These are phyloP conservation scores for Geotrichum carabidarum DNA, from an alignment of 1,139 yeast genomes.

Conservation along the genomic window DNA sequence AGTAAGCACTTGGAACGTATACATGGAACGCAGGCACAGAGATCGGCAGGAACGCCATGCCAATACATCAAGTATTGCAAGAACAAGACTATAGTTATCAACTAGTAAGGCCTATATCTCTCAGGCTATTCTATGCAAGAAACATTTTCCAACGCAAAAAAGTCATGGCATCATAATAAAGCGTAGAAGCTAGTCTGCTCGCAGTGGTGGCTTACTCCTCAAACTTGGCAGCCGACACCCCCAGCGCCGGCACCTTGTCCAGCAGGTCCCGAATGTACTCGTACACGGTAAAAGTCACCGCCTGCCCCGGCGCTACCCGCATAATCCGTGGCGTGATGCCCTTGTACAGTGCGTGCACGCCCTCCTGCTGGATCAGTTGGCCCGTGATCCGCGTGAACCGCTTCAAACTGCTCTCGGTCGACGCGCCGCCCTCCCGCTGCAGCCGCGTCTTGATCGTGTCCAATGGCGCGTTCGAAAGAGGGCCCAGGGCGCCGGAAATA, in stretches of 20 bases:
- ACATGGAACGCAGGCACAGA: no score
- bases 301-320: slow-evolving; percentile 99
- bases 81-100: no score
- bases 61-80: no score
- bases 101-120: no score
- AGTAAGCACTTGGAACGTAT: no score
- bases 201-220: slow-evolving; percentile 31
- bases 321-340: slow-evolving; percentile 98
- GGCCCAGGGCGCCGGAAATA: slow-evolving; percentile 94
- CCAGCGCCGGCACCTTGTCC: slow-evolving; percentile 45
- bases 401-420: slow-evolving; percentile 65
- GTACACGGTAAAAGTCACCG: slow-evolving; percentile 94
- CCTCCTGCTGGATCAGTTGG: slow-evolving; percentile 84
- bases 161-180: no score
- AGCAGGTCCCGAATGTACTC: slow-evolving; percentile 75
- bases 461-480: slow-evolving; percentile 93
- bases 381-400: slow-evolving; percentile 77
- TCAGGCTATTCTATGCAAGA: no score
- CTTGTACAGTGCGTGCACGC: slow-evolving; percentile 79
- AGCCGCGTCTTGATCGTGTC: slow-evolving; percentile 96
- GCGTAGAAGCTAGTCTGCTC: no score
- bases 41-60: no score
- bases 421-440: slow-evolving; percentile 75
- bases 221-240: slow-evolving; percentile 30
- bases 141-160: no score